These are phyloP conservation scores for Boletus bicolor DNA, from an alignment of 768 basidiomycete genomes.

Conservation along the genomic window DNA sequence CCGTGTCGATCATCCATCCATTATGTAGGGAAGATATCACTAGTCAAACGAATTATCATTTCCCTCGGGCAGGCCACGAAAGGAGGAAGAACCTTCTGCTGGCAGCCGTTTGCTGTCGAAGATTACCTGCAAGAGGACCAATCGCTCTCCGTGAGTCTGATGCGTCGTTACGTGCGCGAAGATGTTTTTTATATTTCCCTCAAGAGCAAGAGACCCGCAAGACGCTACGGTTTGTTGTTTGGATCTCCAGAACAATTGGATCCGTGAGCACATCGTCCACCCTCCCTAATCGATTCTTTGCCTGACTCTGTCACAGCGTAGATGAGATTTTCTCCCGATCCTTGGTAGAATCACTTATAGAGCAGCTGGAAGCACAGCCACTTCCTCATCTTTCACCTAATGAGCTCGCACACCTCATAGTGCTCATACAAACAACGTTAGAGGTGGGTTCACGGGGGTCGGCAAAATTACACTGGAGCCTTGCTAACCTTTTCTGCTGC, in stretches of 20 bases:
- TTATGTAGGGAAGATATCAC: constrained; percentile 68
- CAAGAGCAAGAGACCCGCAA: constrained; percentile 23
- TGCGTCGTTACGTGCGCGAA: background rate
- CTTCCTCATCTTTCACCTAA: constrained; percentile 71
- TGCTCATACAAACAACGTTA: constrained; percentile 81
- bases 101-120: constrained; percentile 56
- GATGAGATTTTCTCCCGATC: constrained; percentile 58
- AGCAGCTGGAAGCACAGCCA: constrained; percentile 57
- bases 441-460: constrained; percentile 52
- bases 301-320: constrained; percentile 31
- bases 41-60: constrained; percentile 79
- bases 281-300: background rate
- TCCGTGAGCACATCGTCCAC: constrained; percentile 38
- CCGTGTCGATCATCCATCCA: background rate
- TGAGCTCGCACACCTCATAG: constrained; percentile 80
- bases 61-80: constrained; percentile 48
- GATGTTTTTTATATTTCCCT: background rate
- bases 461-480: background rate
- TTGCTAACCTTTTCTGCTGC: background rate
- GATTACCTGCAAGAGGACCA: constrained; percentile 31
- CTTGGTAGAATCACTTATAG: constrained; percentile 58
- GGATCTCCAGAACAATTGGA: constrained; percentile 39
- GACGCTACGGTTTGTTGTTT: constrained; percentile 55
- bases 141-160: constrained; percentile 19
- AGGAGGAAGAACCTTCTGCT: constrained; percentile 25